Conservation (phyloP, 805 yeast genomes). For the Myxozyma melibiosi region DNA sequence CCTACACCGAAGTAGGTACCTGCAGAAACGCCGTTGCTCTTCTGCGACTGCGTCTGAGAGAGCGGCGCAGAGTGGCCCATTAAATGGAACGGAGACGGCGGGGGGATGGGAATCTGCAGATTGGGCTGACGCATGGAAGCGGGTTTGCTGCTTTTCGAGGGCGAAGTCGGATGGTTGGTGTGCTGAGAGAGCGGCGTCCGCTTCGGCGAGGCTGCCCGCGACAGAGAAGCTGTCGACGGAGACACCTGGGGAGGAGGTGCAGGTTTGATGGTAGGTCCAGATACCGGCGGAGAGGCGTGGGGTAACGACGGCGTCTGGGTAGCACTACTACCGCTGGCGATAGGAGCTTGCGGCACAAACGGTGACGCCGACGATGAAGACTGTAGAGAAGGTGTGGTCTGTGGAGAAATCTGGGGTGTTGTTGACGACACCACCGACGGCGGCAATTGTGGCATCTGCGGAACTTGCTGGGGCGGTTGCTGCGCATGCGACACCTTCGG, state of each 20-base stretch:
- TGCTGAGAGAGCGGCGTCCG: conserved; percentile 7
- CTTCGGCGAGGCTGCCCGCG: conserved; percentile 21
- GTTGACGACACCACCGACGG: background rate
- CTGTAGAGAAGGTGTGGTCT: background rate
- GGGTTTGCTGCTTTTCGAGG: conserved; percentile 3
- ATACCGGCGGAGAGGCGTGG: background rate
- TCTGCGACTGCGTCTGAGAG: background rate
- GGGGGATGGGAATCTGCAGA: conserved; percentile 31
- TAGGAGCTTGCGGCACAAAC: conserved; percentile 1
- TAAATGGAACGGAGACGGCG: conserved; percentile 21
- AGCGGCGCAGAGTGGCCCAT: conserved; percentile 10
- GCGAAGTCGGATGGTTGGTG: conserved; percentile 6
- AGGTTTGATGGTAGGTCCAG: background rate
- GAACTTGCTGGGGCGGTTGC: background rate
- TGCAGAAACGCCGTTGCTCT: background rate
- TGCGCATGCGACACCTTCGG: background rate
- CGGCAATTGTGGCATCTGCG: background rate
- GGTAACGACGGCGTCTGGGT: background rate
- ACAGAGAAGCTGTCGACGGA: background rate
- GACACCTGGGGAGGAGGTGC: background rate
- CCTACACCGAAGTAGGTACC: background rate
- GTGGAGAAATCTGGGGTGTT: background rate
- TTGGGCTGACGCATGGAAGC: conserved; percentile 14
- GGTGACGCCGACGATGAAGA: conserved; percentile 2
- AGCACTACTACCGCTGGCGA: background rate